Conservation (phyloP, 2,329 filamentous ascomycete species). For the Phialophora macrospora region DNA sequence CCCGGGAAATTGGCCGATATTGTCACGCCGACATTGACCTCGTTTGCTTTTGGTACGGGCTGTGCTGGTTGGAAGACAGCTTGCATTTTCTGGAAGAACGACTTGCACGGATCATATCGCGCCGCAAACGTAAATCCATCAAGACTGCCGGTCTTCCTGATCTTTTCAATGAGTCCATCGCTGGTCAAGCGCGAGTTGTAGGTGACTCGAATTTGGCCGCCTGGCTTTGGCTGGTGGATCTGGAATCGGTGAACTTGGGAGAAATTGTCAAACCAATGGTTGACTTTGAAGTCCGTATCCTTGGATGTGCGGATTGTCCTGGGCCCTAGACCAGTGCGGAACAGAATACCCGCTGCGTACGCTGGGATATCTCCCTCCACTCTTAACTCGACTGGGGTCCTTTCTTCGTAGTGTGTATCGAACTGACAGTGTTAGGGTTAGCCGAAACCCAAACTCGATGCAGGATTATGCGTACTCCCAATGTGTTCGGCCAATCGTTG, state of each 20-base stretch:
- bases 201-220: slow-evolving; percentile 55
- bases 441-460: slow-evolving; percentile 36
- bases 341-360: slow-evolving; percentile 74
- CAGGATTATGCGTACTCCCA: slow-evolving; percentile 48
- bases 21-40: slow-evolving; percentile 68
- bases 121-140: slow-evolving; percentile 70
- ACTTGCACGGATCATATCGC: slow-evolving; percentile 73
- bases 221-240: slow-evolving; percentile 56
- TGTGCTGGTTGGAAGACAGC: slow-evolving; percentile 57
- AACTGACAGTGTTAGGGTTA: slow-evolving; percentile 57
- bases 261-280: slow-evolving; percentile 79
- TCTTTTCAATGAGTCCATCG: slow-evolving; percentile 65
- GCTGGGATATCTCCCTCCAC: slow-evolving; percentile 70
- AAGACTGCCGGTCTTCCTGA: slow-evolving; percentile 64
- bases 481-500: slow-evolving; percentile 59
- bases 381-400: slow-evolving; percentile 65
- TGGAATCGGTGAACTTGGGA: slow-evolving; percentile 74
- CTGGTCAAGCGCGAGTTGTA: slow-evolving; percentile 75
- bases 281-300: slow-evolving; percentile 63
- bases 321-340: slow-evolving; percentile 73
- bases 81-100: slow-evolving; percentile 73
- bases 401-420: slow-evolving; percentile 68
- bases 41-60: slow-evolving; percentile 41
- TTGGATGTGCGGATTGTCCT: slow-evolving; percentile 65
- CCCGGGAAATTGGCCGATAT: slow-evolving; percentile 69